phyloP scores from a whole-genome alignment of 2,329 filamentous ascomycete genomes.

The Exophiala aquamarina region DNA sequence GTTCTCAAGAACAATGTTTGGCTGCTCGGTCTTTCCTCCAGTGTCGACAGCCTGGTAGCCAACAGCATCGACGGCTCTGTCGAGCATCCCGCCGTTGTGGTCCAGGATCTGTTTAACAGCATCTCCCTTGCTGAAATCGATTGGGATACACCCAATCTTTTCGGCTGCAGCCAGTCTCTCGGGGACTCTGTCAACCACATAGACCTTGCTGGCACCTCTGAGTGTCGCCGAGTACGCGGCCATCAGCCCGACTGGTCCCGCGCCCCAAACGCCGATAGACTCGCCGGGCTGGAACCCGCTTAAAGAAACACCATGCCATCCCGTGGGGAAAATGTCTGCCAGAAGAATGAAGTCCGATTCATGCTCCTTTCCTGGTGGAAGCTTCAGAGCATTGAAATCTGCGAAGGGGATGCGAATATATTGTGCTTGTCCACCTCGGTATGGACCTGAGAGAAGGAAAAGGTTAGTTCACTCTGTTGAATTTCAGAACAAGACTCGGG shows the following conservation, averaged over 20 bases:
- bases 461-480: no score
- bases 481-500: no score
- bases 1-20: slow-evolving; percentile 64
- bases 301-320: slow-evolving; percentile 38
- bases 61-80: slow-evolving; percentile 65
- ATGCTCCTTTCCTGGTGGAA: slow-evolving; percentile 61
- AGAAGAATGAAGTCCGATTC: slow-evolving; percentile 61
- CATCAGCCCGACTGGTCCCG: slow-evolving; percentile 65
- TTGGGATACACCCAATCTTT: slow-evolving; percentile 60
- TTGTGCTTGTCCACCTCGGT: slow-evolving; percentile 60
- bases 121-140: slow-evolving; percentile 62
- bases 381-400: slow-evolving; percentile 64
- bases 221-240: slow-evolving; percentile 63
- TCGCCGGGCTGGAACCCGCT: slow-evolving; percentile 49
- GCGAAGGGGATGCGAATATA: slow-evolving; percentile 66
- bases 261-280: slow-evolving; percentile 62
- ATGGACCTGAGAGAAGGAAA: slow-evolving; percentile 35
- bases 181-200: slow-evolving; percentile 60
- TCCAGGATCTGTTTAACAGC: slow-evolving; percentile 62
- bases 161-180: slow-evolving; percentile 59
- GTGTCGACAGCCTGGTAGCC: slow-evolving; percentile 63
- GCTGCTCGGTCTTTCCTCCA: slow-evolving; percentile 58
- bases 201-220: slow-evolving; percentile 61
- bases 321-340: slow-evolving; percentile 44
- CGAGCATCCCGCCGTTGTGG: slow-evolving; percentile 61